Evolutionary conservation across 208 protist genomes (phyloP).

Genomic region (Porcisia deanei): DNA sequence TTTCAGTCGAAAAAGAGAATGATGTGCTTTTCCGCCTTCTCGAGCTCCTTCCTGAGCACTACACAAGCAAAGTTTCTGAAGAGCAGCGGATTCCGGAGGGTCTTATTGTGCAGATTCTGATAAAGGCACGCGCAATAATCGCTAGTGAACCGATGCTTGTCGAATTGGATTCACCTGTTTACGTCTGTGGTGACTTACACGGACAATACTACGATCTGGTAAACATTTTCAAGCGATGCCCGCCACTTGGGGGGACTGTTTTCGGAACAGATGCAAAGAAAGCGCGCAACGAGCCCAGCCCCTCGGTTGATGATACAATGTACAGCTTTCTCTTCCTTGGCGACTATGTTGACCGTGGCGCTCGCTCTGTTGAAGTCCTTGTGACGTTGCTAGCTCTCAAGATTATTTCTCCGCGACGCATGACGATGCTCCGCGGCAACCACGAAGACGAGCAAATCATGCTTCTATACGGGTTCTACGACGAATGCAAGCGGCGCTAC

Average conservation of each 20-base stretch:
- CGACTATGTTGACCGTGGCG: constrained; percentile 98
- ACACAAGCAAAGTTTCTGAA: constrained; percentile 45
- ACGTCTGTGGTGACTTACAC: constrained; percentile 98
- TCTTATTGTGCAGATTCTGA: constrained; percentile 66
- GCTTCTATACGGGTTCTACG: constrained; percentile 99
- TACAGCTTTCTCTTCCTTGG: constrained; percentile 94
- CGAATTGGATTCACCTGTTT: constrained; percentile 87
- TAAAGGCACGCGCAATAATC: constrained; percentile 59
- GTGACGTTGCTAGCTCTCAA: constrained; percentile 95
- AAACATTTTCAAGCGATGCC: constrained; percentile 94
- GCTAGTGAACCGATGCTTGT: constrained; percentile 68
- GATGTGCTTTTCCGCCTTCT: constrained; percentile 79
- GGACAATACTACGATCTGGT: constrained; percentile 98
- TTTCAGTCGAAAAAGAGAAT: constrained; percentile 61
- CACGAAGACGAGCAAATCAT: constrained; percentile 99
- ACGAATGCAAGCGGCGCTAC: constrained; percentile 99
- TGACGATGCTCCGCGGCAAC: constrained; percentile 98
- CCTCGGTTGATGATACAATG: constrained; percentile 30
- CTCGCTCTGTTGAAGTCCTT: constrained; percentile 96
- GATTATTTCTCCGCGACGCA: constrained; percentile 96
- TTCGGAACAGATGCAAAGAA: constrained; percentile 32
- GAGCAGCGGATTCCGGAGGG: constrained; percentile 75
- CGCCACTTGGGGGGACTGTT: constrained; percentile 52
- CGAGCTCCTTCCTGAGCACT: constrained; percentile 66
- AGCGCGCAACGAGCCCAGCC: constrained; percentile 1